Conservation (phyloP, 805 yeast genomes). For the Barnettozyma salicaria region DNA sequence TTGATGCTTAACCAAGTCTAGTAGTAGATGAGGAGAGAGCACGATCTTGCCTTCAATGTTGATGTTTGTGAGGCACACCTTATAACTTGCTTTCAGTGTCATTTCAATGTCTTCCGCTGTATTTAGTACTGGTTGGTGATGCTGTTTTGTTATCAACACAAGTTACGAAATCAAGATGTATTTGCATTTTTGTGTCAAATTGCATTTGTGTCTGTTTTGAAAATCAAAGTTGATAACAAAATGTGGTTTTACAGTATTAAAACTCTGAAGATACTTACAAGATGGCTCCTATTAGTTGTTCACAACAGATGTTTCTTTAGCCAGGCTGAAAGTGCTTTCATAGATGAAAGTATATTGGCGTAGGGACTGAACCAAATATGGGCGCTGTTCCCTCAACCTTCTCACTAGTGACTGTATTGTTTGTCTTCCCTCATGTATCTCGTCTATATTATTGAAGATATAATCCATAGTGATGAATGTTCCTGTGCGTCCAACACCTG, state of each 20-base stretch:
- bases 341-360: conserved; percentile 42
- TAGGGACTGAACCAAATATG: conserved; percentile 44
- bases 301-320: too few relatives aligned
- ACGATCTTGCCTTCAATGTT: conserved; percentile 9
- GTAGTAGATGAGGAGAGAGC: conserved; percentile 1
- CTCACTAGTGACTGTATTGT: conserved; percentile 27
- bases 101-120: not conserved
- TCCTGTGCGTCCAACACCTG: conserved; percentile 96
- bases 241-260: not conserved
- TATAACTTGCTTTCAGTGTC: conserved; percentile 1
- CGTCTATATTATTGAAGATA: not conserved
- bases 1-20: conserved; percentile 12
- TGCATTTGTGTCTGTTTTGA: not conserved
- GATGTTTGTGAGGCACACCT: conserved; percentile 18
- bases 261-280: not conserved
- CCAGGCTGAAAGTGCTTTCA: conserved; percentile 26
- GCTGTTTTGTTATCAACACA: too few relatives aligned
- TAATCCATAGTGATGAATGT: conserved; percentile 66
- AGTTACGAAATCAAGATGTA: too few relatives aligned
- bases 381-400: conserved; percentile 39
- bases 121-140: not conserved
- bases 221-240: not conserved
- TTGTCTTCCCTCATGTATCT: not conserved
- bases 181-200: too few relatives aligned
- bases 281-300: not conserved